Evolutionary conservation across 169 alveolate species (phyloP), one percentile per base, ranked within the genome.

Genomic region (Miamiensis avidus): DNA sequence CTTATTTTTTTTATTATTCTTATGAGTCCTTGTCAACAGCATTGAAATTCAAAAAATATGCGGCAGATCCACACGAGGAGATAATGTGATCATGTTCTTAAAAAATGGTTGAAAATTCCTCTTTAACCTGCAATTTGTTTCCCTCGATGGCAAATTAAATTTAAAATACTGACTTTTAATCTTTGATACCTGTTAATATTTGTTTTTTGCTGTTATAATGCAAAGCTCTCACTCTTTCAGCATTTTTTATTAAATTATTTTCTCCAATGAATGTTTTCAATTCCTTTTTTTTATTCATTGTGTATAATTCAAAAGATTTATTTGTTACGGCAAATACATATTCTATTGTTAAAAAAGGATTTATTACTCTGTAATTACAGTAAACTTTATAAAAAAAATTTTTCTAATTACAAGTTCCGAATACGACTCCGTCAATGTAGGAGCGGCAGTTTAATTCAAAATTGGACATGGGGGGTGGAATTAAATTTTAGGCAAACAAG

Each of bases 381-480:
- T n/a, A n/a, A n/a, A n/a, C n/a, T n/a, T n/a, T n/a, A n/a, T n/a
- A n/a, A n/a, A n/a, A n/a, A n/a, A n/a, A n/a, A n/a, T n/a, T 75
- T 25, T 74, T 65, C 6, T 34, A 28, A 1, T 78, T 78, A 78
- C 83, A 33, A 33, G 31, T 64, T 79, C 84, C 84, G n/a, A 72
- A 31, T 0, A 29, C 15, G 49, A 79, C 34, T 29, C 65, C 74
- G n/a, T 34, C 31, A 49, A 79, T 74, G 0, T 69, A 76, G 28
- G 30, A 49, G 16, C 34, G 33, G 30, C 34, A 74, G 29, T 86
- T 89, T 64, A 91, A 84, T 84, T 87, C 77, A 73, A 87, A 86
- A 26, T 93, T 89, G 49, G 87, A 85, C 95, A 95, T 88, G 25
- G 98, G 98, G 26, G 98, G 98, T 31, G 98, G 96, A 74, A 95